Evolutionary conservation across 768 basidiomycete genomes (phyloP).

Genomic region (Obba rivulosa): DNA sequence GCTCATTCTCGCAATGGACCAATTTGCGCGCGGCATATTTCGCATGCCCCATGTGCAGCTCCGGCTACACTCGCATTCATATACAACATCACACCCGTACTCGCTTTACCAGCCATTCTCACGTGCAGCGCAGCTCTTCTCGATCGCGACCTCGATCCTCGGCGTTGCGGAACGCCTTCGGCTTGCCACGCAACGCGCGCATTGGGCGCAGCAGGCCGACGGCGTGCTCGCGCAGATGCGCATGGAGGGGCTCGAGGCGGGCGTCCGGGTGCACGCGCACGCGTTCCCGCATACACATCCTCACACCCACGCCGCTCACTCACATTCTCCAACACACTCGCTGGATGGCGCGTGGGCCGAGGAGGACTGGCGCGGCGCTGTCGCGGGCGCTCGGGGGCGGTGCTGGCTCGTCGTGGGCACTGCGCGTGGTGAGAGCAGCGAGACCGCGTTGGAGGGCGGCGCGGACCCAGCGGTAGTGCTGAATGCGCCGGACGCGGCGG

Average conservation of each 20-base stretch:
- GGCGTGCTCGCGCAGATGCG: conserved; percentile 59
- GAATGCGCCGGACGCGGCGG: conserved; percentile 44
- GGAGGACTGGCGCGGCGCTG: conserved; percentile 41
- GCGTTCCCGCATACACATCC: too few relatives aligned
- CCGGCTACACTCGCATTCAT: conserved; percentile 6
- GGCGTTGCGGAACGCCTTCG: conserved; percentile 53
- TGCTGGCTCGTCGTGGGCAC: conserved; percentile 55
- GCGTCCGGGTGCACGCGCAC: conserved; percentile 21
- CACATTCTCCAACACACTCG: background rate
- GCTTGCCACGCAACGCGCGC: conserved; percentile 36
- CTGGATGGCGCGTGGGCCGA: background rate
- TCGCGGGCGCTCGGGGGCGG: conserved; percentile 44
- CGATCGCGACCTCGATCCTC: conserved; percentile 58
- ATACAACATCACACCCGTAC: conserved; percentile 8
- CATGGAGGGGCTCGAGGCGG: conserved; percentile 38
- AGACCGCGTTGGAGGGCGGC: conserved; percentile 44
- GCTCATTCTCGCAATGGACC: conserved; percentile 59
- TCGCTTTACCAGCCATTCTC: conserved; percentile 34
- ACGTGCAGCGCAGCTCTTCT: conserved; percentile 54
- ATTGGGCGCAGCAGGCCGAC: conserved; percentile 61
- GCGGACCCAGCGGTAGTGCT: conserved; percentile 28
- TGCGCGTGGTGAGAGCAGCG: conserved; percentile 49
- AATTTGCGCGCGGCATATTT: conserved; percentile 64
- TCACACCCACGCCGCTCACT: too few relatives aligned
- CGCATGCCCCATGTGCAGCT: conserved; percentile 46